These are phyloP conservation scores for Botrytis fragariae DNA, from an alignment of 2,329 filamentous ascomycete species.

Conservation along the genomic window DNA sequence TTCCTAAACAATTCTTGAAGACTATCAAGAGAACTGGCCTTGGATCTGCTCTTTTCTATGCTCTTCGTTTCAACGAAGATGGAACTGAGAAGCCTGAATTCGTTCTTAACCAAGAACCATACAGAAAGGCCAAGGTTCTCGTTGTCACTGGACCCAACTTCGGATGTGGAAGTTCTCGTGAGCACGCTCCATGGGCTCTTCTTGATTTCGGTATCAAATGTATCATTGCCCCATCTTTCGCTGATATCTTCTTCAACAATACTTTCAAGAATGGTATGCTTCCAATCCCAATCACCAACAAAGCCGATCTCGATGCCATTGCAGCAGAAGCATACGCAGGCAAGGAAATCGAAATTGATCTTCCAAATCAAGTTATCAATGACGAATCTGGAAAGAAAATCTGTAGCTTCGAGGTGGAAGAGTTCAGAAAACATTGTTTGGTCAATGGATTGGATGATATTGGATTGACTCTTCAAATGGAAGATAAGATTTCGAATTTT, in stretches of 20 bases:
- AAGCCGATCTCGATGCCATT: slow-evolving; percentile 19
- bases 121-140: slow-evolving; percentile 80
- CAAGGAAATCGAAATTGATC: slow-evolving; percentile 81
- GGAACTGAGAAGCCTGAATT: slow-evolving; percentile 77
- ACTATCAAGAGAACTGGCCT: slow-evolving; percentile 98
- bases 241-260: slow-evolving; percentile 99
- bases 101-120: slow-evolving; percentile 86
- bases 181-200: slow-evolving; percentile 96
- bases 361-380: slow-evolving; percentile 78
- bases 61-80: slow-evolving; percentile 72
- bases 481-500: slow-evolving; percentile 80
- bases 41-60: slow-evolving; percentile 82
- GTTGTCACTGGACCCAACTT: slow-evolving; percentile 93
- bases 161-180: slow-evolving; percentile 86
- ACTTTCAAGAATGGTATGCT: slow-evolving; percentile 99
- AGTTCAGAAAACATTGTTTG: slow-evolving; percentile 90
- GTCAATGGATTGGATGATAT: slow-evolving; percentile 93
- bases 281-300: slow-evolving; percentile 67
- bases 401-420: slow-evolving; percentile 79
- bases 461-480: slow-evolving; percentile 84
- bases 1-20: slow-evolving; percentile 98
- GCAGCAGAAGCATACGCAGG: slow-evolving; percentile 67
- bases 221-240: slow-evolving; percentile 86
- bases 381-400: slow-evolving; percentile 70
- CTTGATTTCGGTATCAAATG: slow-evolving; percentile 95